Base-by-base conservation (phyloP, 352 stramenopile genomes). In the Blastocystis sp. region DNA sequence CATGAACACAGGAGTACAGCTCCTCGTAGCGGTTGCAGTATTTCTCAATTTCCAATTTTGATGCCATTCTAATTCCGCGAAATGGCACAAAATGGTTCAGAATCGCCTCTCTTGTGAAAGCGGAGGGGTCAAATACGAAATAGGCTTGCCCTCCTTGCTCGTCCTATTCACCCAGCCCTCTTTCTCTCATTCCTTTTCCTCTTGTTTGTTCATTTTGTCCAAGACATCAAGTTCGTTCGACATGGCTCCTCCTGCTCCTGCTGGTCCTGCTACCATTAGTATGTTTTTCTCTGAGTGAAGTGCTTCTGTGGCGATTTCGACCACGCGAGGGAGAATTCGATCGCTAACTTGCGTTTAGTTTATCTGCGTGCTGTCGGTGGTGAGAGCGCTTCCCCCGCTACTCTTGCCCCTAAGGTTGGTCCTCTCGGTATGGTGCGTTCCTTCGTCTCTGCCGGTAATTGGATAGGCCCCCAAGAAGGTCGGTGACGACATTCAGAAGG, bases 401-500 rank as follows among this genome's bases (percentile, higher is more conserved):
- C 96, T 81, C 95, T 99, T 88, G 97, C 97, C 78, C 97, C 97
- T 90, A 99, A 99, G 94, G 96, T 99, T 90, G 97, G 97, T 94
- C 97, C 97, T 89, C 95, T 99, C 82, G 97, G 97, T 96, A 93
- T 99, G n/a, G 89, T 90, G 87, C 70, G 96, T 93, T 84, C 95
- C 97, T 62, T 98, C 96, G 87, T 98, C 97, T 90, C 94, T 99
- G 68, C 93, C 93, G 97, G 91, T 34, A 34, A 34, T 34, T 34
- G 28, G 28, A 34, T 34, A 34, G 28, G 28, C 28, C 28, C 28
- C 28, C 28, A 34, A 34, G 28, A 34, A 34, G 28, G 28, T 34
- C 28, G 28, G 28, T 34, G 28, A 34, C 28, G 28, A 34, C 28
- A 34, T 34, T 34, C 28, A 34, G 28, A 34, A 34, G 28, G 28